These are phyloP conservation scores for Leccinum fallax DNA, from an alignment of 1,284 basidiomycete species.

Conservation along the genomic window DNA sequence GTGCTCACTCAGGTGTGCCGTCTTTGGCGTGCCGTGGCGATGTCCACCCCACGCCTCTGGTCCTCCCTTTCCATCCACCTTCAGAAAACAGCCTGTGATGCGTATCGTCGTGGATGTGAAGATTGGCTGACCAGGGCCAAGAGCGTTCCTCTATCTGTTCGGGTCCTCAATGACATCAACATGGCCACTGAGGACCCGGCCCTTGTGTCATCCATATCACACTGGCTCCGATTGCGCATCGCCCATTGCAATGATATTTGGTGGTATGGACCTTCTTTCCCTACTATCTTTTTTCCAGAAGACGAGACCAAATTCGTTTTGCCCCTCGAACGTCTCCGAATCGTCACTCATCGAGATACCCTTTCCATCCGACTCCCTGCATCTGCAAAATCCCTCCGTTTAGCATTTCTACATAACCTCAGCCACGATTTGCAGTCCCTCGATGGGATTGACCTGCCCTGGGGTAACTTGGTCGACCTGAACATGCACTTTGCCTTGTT, in stretches of 20 bases:
- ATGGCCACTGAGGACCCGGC: constrained; percentile 5
- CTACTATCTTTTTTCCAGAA: constrained; percentile 19
- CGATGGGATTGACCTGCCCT: constrained; percentile 27
- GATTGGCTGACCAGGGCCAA: constrained; percentile 34
- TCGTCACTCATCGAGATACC: constrained; percentile 25
- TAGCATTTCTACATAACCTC: constrained; percentile 23
- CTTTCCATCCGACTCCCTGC: constrained; percentile 24
- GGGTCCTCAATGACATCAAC: constrained; percentile 30
- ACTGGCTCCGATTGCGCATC: constrained; percentile 30
- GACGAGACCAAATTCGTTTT: not conserved
- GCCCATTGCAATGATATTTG: constrained; percentile 29
- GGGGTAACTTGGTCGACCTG: constrained; percentile 28
- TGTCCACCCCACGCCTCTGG: constrained; percentile 32
- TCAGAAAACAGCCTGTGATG: constrained; percentile 9
- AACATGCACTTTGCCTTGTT: constrained; percentile 35
- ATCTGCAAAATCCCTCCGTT: constrained; percentile 20
- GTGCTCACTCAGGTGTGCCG: constrained; percentile 31
- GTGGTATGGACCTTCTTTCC: constrained; percentile 37
- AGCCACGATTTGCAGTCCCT: constrained; percentile 29
- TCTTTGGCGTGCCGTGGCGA: constrained; percentile 28
- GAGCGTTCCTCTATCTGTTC: constrained; percentile 29
- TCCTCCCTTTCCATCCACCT: constrained; percentile 26
- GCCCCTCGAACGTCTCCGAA: constrained; percentile 19
- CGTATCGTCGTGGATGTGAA: constrained; percentile 26
- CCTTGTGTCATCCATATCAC: constrained; percentile 5